A percentile compares a stretch with the other conserved stretches of the same genome.
Evolutionary conservation across 306 rosid genomes (phyloP).

Genomic region (Adenanthera pavonina): DNA sequence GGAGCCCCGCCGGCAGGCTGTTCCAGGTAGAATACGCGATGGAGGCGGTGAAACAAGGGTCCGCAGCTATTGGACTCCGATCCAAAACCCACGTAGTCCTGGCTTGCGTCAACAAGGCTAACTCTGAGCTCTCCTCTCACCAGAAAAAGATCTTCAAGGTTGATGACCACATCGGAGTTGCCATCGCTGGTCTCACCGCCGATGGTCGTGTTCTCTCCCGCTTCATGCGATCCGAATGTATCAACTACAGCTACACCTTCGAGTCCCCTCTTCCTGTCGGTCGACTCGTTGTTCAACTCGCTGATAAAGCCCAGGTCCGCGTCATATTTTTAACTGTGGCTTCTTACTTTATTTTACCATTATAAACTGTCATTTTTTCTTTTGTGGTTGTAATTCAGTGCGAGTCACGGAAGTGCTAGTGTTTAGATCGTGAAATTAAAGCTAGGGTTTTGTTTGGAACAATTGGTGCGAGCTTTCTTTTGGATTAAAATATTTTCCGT

Average conservation of each 20-base stretch:
- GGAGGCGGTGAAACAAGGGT: slow-evolving; percentile 98
- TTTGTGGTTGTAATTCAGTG: not conserved
- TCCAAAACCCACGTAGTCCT: slow-evolving; percentile 88
- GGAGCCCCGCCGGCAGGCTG: slow-evolving; percentile 91
- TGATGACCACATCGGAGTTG: slow-evolving; percentile 96
- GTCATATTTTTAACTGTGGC: slow-evolving; percentile 21
- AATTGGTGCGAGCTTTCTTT: not conserved
- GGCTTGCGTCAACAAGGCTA: slow-evolving; percentile 91
- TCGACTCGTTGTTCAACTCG: slow-evolving; percentile 94
- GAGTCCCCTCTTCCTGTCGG: slow-evolving; percentile 95
- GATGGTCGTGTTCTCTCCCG: slow-evolving; percentile 97
- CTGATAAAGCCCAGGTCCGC: slow-evolving; percentile 95
- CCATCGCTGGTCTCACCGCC: slow-evolving; percentile 95
- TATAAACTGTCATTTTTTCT: not conserved
- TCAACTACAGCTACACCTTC: slow-evolving; percentile 83
- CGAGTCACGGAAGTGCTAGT: not conserved
- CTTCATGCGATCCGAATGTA: slow-evolving; percentile 89
- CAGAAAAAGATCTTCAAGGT: slow-evolving; percentile 99
- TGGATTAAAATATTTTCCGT: not conserved
- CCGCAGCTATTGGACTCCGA: slow-evolving; percentile 98
- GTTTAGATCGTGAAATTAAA: slow-evolving; percentile 37
- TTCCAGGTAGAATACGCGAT: slow-evolving; percentile 98
- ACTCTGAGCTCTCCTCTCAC: slow-evolving; percentile 91
- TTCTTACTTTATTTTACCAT: slow-evolving; percentile 1
- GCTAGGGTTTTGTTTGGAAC: slow-evolving; percentile 43